Conservation (phyloP, 139 green algal genomes). For the Protoeuglena noctilucae region DNA sequence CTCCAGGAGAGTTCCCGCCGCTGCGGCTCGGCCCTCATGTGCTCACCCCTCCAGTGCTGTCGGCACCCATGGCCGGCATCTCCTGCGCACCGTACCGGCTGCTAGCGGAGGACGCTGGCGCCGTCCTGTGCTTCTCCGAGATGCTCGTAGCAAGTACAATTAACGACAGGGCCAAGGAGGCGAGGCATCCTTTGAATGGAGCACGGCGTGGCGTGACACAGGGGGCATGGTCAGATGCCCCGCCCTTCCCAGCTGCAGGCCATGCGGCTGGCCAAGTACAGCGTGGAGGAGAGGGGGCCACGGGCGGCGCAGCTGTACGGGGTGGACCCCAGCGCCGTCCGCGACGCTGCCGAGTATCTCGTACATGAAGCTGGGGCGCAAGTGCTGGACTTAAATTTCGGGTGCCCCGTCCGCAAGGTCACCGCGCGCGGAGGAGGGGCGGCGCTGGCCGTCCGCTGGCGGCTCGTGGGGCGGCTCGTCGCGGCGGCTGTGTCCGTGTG, state of each 20-base stretch:
- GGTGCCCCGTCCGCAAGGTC: conserved; percentile 4
- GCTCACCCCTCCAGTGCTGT: not conserved
- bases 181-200: not conserved
- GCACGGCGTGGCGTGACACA: not conserved
- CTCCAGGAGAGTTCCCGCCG: no score
- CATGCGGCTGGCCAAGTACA: no score
- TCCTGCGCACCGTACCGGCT: not conserved
- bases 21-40: no score
- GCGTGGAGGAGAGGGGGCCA: no score
- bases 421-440: not conserved
- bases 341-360: not conserved
- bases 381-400: not conserved
- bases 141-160: not conserved
- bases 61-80: not conserved
- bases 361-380: not conserved
- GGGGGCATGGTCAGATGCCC: no score
- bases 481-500: not conserved
- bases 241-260: no score
- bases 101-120: not conserved
- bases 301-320: conserved; percentile 1
- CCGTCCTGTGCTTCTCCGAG: not conserved
- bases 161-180: not conserved
- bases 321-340: not conserved
- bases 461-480: not conserved
- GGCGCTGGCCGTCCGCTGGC: not conserved